Evolutionary conservation across 2,329 filamentous ascomycete genomes (phyloP).

Genomic region (Magnaporthiopsis incrustans): DNA sequence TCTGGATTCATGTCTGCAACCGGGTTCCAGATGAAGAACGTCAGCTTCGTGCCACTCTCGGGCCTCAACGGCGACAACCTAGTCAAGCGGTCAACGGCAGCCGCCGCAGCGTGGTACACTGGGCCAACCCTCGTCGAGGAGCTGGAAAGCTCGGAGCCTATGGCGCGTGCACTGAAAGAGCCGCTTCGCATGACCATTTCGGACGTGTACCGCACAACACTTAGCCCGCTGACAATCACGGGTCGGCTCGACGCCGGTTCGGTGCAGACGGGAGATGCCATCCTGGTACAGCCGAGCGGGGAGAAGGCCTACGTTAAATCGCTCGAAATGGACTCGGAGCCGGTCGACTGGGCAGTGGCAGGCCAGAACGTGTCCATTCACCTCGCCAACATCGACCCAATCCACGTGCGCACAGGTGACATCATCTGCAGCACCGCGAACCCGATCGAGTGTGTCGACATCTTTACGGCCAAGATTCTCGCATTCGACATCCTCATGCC

Average conservation of each 20-base stretch:
- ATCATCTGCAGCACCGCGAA: conserved; percentile 66
- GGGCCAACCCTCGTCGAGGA: conserved; percentile 75
- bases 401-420: conserved; percentile 76
- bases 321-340: conserved; percentile 66
- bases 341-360: conserved; percentile 82
- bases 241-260: conserved; percentile 81
- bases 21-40: conserved; percentile 72
- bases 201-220: conserved; percentile 76
- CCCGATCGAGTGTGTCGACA: conserved; percentile 63
- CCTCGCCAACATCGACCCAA: conserved; percentile 73
- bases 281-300: conserved; percentile 72
- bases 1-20: conserved; percentile 73
- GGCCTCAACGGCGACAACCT: conserved; percentile 88
- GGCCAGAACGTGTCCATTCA: conserved; percentile 85
- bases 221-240: conserved; percentile 75
- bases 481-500: conserved; percentile 87
- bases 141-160: conserved; percentile 73
- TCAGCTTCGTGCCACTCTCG: conserved; percentile 83
- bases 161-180: conserved; percentile 61
- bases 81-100: conserved; percentile 46
- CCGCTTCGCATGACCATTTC: conserved; percentile 80
- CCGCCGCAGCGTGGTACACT: conserved; percentile 66
- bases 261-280: conserved; percentile 73
- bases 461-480: conserved; percentile 74
- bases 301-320: conserved; percentile 76